These are phyloP conservation scores for Micractinium conductrix DNA, from an alignment of 139 green algal genomes.

Conservation along the genomic window DNA sequence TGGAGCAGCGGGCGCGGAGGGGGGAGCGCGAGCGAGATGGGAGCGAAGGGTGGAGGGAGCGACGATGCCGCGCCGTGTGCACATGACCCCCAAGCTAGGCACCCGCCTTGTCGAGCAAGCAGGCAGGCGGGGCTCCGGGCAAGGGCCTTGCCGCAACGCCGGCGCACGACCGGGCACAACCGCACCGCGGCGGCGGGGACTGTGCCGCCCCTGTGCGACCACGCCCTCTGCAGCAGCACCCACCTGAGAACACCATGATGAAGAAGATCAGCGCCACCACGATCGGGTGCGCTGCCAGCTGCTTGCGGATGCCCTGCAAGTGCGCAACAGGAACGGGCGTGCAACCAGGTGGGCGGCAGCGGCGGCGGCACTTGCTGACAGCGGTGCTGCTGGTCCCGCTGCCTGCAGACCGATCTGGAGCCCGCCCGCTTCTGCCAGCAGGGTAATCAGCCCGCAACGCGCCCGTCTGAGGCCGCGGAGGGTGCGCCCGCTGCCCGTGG, in stretches of 20 bases:
- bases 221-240: neutral
- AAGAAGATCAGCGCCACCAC: slow-evolving; percentile 44
- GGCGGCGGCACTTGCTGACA: neutral
- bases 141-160: too few relatives aligned
- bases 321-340: neutral
- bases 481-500: too few relatives aligned
- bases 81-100: too few relatives aligned
- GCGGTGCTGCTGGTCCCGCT: neutral
- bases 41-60: too few relatives aligned
- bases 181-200: neutral
- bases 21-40: too few relatives aligned
- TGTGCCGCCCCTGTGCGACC: neutral
- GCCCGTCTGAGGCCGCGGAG: too few relatives aligned
- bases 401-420: neutral
- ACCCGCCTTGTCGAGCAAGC: too few relatives aligned
- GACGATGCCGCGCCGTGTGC: too few relatives aligned
- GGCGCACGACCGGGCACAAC: neutral
- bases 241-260: slow-evolving; percentile 51
- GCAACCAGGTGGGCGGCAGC: neutral
- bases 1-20: too few relatives aligned
- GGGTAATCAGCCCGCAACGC: neutral
- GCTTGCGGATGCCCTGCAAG: slow-evolving; percentile 43
- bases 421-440: neutral
- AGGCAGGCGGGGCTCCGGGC: too few relatives aligned
- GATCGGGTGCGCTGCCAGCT: slow-evolving; percentile 38